Evolutionary conservation across 768 basidiomycete species (phyloP), one percentile per base, ranked within the genome.

Genomic region (Pilatotrama ljubarskyi): DNA sequence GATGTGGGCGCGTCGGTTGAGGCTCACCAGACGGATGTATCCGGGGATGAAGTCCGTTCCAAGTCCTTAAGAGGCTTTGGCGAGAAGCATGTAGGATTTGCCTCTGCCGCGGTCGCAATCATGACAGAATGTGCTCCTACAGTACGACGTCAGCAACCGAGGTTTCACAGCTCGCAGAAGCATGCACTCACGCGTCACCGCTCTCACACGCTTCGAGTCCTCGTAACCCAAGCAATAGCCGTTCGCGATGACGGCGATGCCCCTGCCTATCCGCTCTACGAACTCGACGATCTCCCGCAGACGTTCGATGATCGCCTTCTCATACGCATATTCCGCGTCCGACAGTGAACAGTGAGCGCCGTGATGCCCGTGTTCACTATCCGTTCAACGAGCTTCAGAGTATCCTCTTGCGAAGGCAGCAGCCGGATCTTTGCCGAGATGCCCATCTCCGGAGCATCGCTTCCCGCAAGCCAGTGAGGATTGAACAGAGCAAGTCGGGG

Each of bases 351-450:
- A 4, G 96, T 99, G 67, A 99, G 75, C 26, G 87, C 88, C 56
- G 85, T 89, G 42, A 99, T 83, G 0, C 97, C 96, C 0, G 95
- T 96, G 49, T 85, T 81, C 3, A 94, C 81, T 55, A 98, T 93
- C 57, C 88, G 81, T 66, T 90, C 86, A 3, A 97, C 94, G n/a
- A 99, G 85, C 66, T 84, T 84, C 54, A 97, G 75, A 0, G 97
- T 98, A 20, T 92, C 92, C 66, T 91, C 87, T 68, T 95, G 92
- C 0, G 84, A 84, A 3, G 92, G 89, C 8, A 98, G 77, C 24
- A 98, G 75, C 13, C 97, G 82, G 64, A 98, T 98, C 74, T 98
- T 99, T 65, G 91, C 93, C 0, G 93, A 88, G n/a, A 99, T 87
- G 0, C 91, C 87, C 50, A 97, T 86, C 59, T 90, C 83, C 6